Evolutionary conservation across 768 basidiomycete genomes (phyloP), one percentile per base, ranked within the genome.

Genomic region (Lactifluus volemus): DNA sequence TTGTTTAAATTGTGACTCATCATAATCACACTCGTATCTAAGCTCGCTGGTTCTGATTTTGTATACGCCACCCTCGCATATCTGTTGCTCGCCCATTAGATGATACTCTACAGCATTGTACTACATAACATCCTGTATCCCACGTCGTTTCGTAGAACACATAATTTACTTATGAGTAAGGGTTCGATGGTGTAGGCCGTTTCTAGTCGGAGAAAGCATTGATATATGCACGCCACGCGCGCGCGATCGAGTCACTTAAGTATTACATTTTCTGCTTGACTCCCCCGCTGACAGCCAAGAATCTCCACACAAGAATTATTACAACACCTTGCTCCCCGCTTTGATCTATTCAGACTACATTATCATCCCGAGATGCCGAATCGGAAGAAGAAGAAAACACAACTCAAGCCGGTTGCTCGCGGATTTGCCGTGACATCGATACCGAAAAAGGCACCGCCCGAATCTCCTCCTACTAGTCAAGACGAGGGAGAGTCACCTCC

Each of bases 371-470:
- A 36, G 52, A 89, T 89, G 88, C 77, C 84, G 9, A 25, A 25
- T 25, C 25, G 25, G 61, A 92, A 91, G 78, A 91, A 89, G 77
- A 92, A 86, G 79, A 92, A 89, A 75, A 83, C 84, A 6, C 85
- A 89, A 70, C 70, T 88, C 67, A 90, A 88, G 73, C 82, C 86
- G 21, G 77, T 88, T 45, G 80, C 73, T 45, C 84, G 92, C 58
- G 89, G 88, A 15, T 91, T 92, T 68, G 84, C 86, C 48, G 90
- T 90, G 5, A 88, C 85, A 19, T 92, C 91, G 11, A 79, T 91
- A 30, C 88, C 89, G 34, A 92, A 92, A 78, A 92, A 90, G 73
- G 72, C 74, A 47, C 70, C 74, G 15, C 75, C 72, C 44, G 65
- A 32, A 70, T 68, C 34, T 65, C 65, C 34, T 63, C 65, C 30